Base-by-base conservation (phyloP, 1,139 yeast genomes). In the Candida neerlandica region DNA sequence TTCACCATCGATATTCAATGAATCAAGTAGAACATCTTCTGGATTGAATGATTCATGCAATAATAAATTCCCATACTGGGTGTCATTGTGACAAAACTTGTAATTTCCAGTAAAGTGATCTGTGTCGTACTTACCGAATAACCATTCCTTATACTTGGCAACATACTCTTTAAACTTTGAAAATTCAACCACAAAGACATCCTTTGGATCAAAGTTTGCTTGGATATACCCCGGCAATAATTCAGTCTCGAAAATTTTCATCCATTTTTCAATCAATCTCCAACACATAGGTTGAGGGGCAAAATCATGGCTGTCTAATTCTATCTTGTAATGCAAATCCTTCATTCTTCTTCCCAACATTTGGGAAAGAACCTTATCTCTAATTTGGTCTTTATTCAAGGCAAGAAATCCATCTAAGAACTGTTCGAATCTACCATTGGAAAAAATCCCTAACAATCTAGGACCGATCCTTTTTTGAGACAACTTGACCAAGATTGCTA, bases 291-390 rank as follows among this genome's bases (percentile, higher is more conserved):
- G 90, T 21, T 66, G 47, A 6, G 49, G 34, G 3, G 35, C 6
- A 3, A 47, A 45, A 32, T 81, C 78, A 29, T 65, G 66, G 1
- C 87, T 89, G 10, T 81, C 79, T 49, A 94, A 70, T n/a, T 81
- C 82, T 29, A 94, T 84, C 60, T 92, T 91, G 53, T 79, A 79
- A 63, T 94, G 99, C 53, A 94, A 77, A 59, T 94, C 98, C 60
- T 94, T 86, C 98, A 94, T 94, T 71, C 99, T 85, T 72, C 96
- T 84, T 9, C 97, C 97, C 56, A 94, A 86, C 74, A 89, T 89
- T 56, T 86, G 85, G 44, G 94, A 84, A 18, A 89, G 84, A 21
- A 85, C 84, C 53, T 89, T 84, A 55, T 85, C 84, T 62, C 96
- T 78, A 50, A 94, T 81, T 57, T 89, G 90, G 11, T 80, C 77